Conservation (phyloP, 2,329 filamentous ascomycete species). For the Ceratocystis ficicola region DNA sequence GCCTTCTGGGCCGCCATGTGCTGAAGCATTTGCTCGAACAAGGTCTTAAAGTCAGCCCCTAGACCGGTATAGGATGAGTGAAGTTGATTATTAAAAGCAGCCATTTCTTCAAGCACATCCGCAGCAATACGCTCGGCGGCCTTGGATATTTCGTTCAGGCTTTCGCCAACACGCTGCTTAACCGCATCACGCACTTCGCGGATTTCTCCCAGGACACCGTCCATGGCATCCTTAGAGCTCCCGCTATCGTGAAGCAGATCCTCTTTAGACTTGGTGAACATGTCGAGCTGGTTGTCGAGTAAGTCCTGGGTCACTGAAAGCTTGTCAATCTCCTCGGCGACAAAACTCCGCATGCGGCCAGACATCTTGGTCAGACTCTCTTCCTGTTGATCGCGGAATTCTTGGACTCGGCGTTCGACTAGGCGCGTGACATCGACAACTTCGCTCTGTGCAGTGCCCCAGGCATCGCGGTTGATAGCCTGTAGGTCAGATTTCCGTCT, state of each 20-base stretch:
- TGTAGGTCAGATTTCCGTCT: slow-evolving; percentile 76
- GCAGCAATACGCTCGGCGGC: slow-evolving; percentile 17
- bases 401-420: slow-evolving; percentile 62
- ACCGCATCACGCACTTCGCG: slow-evolving; percentile 75
- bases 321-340: slow-evolving; percentile 40
- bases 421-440: slow-evolving; percentile 64
- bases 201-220: slow-evolving; percentile 62
- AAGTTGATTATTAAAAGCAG: slow-evolving; percentile 38
- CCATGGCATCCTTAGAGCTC: slow-evolving; percentile 71
- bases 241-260: slow-evolving; percentile 57
- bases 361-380: slow-evolving; percentile 57
- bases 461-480: slow-evolving; percentile 61
- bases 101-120: slow-evolving; percentile 21
- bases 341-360: slow-evolving; percentile 61
- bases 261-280: slow-evolving; percentile 55
- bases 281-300: slow-evolving; percentile 54
- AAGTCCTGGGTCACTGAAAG: slow-evolving; percentile 58
- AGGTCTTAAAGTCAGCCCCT: slow-evolving; percentile 70
- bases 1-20: slow-evolving; percentile 43
- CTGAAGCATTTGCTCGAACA: slow-evolving; percentile 69
- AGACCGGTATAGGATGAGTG: slow-evolving; percentile 74
- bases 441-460: slow-evolving; percentile 62
- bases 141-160: slow-evolving; percentile 16
- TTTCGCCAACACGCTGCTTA: slow-evolving; percentile 38
- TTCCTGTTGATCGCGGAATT: slow-evolving; percentile 61